phyloP scores from a whole-genome alignment of 345 rosid species.

The Pugionium cornutum region DNA sequence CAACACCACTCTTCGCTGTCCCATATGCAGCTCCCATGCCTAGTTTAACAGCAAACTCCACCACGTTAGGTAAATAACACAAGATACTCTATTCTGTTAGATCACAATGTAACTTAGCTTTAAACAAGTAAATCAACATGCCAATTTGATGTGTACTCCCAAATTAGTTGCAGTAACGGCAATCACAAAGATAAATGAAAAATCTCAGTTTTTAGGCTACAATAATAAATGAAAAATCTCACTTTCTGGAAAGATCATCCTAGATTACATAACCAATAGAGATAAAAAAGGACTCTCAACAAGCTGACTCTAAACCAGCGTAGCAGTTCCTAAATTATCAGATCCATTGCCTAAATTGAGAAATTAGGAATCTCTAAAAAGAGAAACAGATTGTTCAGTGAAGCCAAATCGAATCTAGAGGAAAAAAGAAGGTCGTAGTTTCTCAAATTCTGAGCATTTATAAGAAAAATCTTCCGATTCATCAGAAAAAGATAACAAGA shows the following conservation, averaged over 20 bases:
- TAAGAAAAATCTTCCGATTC: background rate
- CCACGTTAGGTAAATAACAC: constrained; percentile 10
- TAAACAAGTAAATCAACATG: constrained; percentile 6
- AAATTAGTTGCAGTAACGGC: background rate
- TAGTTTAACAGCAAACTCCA: constrained; percentile 23
- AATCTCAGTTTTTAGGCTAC: too few relatives aligned
- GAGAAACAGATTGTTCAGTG: background rate
- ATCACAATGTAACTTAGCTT: background rate
- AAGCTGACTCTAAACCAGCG: background rate
- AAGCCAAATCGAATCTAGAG: constrained; percentile 14
- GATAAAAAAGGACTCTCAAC: too few relatives aligned
- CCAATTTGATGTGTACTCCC: background rate
- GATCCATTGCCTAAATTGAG: background rate
- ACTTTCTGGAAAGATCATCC: background rate
- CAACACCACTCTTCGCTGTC: constrained; percentile 95
- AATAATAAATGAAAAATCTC: background rate
- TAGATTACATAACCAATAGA: background rate
- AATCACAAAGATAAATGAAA: background rate
- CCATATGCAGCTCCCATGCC: constrained; percentile 99
- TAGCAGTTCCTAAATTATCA: background rate
- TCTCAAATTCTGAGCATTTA: constrained; percentile 9
- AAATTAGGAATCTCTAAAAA: background rate
- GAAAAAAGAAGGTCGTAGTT: background rate
- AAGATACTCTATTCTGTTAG: background rate
- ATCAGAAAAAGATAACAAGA: background rate